Conservation (phyloP, 257 asterid species). For the Linaria vulgaris region DNA sequence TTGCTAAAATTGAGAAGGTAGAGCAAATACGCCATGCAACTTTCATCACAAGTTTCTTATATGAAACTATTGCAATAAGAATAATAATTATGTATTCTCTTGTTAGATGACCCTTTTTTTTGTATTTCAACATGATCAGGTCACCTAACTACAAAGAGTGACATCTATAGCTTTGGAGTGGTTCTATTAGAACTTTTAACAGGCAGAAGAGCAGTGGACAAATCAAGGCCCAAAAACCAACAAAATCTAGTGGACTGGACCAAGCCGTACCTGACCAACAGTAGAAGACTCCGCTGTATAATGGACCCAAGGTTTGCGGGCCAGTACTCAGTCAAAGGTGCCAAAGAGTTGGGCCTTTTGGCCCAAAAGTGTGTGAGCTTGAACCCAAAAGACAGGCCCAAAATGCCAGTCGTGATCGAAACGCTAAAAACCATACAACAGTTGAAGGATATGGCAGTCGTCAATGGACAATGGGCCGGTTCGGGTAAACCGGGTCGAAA, state of each 20-base stretch:
- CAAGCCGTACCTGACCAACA: constrained; percentile 62
- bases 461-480: constrained; percentile 70
- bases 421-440: constrained; percentile 65
- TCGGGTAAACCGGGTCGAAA: constrained; percentile 43
- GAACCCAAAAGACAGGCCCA: constrained; percentile 87
- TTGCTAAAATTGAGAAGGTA: no score
- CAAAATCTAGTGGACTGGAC: constrained; percentile 81
- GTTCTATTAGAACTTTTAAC: constrained; percentile 75
- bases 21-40: no score
- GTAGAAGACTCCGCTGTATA: constrained; percentile 58
- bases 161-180: constrained; percentile 89
- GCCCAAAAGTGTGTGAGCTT: constrained; percentile 73
- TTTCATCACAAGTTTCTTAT: no score
- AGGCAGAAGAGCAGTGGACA: constrained; percentile 85
- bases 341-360: constrained; percentile 69
- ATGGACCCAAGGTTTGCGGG: constrained; percentile 77
- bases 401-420: constrained; percentile 73
- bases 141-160: constrained; percentile 86
- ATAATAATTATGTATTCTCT: no score
- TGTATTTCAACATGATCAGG: constrained; percentile 35
- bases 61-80: no score
- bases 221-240: constrained; percentile 60
- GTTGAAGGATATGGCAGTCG: constrained; percentile 70
- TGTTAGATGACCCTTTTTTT: not conserved
- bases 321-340: constrained; percentile 77